phyloP scores from a whole-genome alignment of 495 filamentous ascomycete genomes.

The Aspergillus asperescens region DNA sequence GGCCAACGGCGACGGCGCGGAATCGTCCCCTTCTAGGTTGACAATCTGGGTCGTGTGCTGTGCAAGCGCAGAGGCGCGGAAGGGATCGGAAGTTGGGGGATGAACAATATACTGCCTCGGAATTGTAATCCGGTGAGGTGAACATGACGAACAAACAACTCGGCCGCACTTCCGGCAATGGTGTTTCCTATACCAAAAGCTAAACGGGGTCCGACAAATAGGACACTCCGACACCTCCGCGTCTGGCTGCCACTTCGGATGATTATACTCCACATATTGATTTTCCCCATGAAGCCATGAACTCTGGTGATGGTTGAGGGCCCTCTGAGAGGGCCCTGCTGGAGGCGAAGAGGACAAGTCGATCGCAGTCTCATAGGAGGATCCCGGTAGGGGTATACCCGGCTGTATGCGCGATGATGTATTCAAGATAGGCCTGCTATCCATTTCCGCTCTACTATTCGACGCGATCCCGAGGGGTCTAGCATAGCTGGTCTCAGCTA shows the following conservation, averaged over 20 bases:
- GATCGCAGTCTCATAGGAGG: constrained; percentile 34
- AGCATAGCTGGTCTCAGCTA: constrained; percentile 24
- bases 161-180: constrained; percentile 96
- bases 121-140: constrained; percentile 92
- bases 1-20: constrained; percentile 16
- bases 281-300: constrained; percentile 13
- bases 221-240: constrained; percentile 70
- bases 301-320: constrained; percentile 6
- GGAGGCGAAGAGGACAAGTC: constrained; percentile 33
- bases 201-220: constrained; percentile 72
- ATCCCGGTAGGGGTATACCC: constrained; percentile 17
- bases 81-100: constrained; percentile 51
- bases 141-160: constrained; percentile 87
- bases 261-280: constrained; percentile 28
- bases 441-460: constrained; percentile 16
- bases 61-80: constrained; percentile 19
- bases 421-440: constrained; percentile 22
- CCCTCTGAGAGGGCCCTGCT: constrained; percentile 5
- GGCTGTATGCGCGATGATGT: constrained; percentile 19
- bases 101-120: constrained; percentile 89
- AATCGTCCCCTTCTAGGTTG: constrained; percentile 41
- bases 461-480: constrained; percentile 17
- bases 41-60: constrained; percentile 25
- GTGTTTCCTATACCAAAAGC: constrained; percentile 84
- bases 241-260: constrained; percentile 86